phyloP scores from a whole-genome alignment of 306 rosid species.

The Pterocarpus macrocarpus region DNA sequence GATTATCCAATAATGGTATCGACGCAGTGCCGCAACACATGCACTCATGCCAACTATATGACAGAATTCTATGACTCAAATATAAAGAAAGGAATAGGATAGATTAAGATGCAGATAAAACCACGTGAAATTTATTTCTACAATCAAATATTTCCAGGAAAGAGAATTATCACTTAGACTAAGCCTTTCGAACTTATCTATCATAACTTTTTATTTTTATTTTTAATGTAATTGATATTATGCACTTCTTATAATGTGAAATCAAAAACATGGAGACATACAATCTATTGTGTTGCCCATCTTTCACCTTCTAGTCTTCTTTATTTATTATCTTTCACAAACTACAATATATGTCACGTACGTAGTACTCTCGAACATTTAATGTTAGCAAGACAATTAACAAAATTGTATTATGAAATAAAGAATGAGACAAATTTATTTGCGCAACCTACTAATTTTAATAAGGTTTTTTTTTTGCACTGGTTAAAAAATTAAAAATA shows the following conservation, averaged over 20 bases:
- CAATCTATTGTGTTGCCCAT: neutral
- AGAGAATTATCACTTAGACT: neutral
- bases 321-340: neutral
- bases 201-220: neutral
- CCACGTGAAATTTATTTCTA: neutral
- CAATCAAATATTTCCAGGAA: too few species aligned
- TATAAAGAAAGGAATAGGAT: neutral
- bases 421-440: too few species aligned
- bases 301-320: neutral
- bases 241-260: neutral
- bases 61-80: too few species aligned
- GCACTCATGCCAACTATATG: neutral
- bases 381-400: too few species aligned
- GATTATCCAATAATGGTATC: conserved; percentile 1
- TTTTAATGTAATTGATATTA: neutral
- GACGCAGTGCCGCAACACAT: conserved; percentile 5
- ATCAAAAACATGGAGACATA: neutral
- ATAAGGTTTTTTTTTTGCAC: too few species aligned
- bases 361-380: too few species aligned
- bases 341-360: neutral
- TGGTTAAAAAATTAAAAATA: too few species aligned
- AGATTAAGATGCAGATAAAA: neutral
- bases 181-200: neutral
- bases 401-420: too few species aligned
- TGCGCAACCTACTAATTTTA: too few species aligned